Conservation (phyloP, 257 asterid species). For the Scutellaria barbata region DNA sequence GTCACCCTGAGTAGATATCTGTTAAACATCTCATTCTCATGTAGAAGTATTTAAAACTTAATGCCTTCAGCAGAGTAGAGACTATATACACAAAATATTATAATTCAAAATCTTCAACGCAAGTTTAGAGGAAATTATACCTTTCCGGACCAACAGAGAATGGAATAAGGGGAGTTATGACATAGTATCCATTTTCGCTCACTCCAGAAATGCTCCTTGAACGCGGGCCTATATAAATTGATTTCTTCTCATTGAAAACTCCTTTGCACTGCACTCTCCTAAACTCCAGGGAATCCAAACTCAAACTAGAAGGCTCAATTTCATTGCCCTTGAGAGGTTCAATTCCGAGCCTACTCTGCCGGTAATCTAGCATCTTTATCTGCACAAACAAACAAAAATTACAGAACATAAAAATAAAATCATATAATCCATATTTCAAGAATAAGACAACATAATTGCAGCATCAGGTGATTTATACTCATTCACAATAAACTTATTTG, state of each 20-base stretch:
- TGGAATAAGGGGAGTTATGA: conserved; percentile 81
- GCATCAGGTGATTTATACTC: conserved; percentile 16
- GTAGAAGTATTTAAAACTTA: conserved; percentile 2
- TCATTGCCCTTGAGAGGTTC: conserved; percentile 70
- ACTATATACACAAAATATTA: neutral
- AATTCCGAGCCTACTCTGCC: conserved; percentile 64
- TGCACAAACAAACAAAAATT: conserved; percentile 37
- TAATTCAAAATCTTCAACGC: neutral
- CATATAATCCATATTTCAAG: conserved; percentile 9
- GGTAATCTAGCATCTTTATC: conserved; percentile 77
- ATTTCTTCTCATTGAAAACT: conserved; percentile 74
- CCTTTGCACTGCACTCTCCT: conserved; percentile 81
- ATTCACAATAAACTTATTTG: conserved; percentile 7
- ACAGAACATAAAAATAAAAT: neutral
- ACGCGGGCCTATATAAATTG: conserved; percentile 87
- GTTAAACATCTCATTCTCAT: conserved; percentile 8
- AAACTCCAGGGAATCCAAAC: conserved; percentile 67
- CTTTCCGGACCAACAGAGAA: conserved; percentile 66
- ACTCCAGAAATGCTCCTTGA: conserved; percentile 98
- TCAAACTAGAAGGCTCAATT: conserved; percentile 46
- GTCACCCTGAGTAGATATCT: conserved; percentile 8
- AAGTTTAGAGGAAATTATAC: conserved; percentile 38
- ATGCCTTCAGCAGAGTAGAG: neutral
- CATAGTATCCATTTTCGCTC: conserved; percentile 91
- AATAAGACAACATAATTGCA: conserved; percentile 11